phyloP scores from a whole-genome alignment of 148 eudicot species.

The Tetragonia tetragonoides region DNA sequence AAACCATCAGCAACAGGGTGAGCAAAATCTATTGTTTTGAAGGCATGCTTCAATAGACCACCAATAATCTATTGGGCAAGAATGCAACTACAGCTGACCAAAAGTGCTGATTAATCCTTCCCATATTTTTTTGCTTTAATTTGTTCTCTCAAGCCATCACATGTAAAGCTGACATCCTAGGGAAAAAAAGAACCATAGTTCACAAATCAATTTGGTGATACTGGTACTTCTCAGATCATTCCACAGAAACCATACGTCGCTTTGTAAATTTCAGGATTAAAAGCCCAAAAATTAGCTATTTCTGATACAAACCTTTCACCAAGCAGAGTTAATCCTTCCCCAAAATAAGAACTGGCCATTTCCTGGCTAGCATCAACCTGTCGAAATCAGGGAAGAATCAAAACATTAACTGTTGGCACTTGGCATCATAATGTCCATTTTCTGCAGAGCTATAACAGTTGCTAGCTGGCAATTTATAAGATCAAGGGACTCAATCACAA shows the following conservation, averaged over 20 bases:
- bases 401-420: neutral
- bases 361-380: constrained; percentile 58
- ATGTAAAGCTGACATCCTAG: too few species aligned
- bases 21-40: neutral
- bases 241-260: neutral
- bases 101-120: neutral
- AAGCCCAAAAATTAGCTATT: neutral
- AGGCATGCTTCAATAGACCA: neutral
- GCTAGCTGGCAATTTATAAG: neutral
- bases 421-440: too few species aligned
- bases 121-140: neutral
- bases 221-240: neutral
- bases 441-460: neutral
- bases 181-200: too few species aligned
- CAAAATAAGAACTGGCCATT: constrained; percentile 57
- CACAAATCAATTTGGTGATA: neutral
- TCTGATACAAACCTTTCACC: constrained; percentile 50
- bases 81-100: neutral
- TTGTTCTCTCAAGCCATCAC: neutral
- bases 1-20: neutral
- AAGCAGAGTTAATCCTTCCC: constrained; percentile 88
- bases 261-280: neutral
- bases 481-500: neutral
- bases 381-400: constrained; percentile 11
- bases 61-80: neutral